phyloP scores from a whole-genome alignment of 441 rosid genomes.

The Bocquillonia castaneifolia region DNA sequence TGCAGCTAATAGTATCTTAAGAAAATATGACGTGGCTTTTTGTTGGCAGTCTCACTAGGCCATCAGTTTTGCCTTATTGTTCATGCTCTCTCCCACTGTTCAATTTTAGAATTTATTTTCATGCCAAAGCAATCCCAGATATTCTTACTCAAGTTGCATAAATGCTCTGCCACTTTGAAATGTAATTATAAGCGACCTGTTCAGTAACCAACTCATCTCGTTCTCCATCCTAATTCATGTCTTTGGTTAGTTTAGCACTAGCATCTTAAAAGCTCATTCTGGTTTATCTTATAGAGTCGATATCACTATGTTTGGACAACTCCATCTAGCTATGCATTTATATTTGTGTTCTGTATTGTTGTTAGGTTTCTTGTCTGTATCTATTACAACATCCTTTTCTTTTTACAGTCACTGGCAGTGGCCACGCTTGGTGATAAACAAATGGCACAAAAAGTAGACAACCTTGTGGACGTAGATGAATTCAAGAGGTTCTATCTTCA shows the following conservation, averaged over 20 bases:
- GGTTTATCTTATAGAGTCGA: not conserved
- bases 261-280: not conserved
- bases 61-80: too few relatives aligned
- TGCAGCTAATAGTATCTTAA: not conserved
- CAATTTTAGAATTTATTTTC: too few relatives aligned
- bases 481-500: slow-evolving; percentile 97
- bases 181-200: not conserved
- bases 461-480: slow-evolving; percentile 79
- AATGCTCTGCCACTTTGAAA: not conserved
- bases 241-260: slow-evolving; percentile 2
- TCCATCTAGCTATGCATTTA: not conserved
- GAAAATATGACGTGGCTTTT: not conserved
- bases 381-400: slow-evolving; percentile 17
- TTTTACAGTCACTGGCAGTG: slow-evolving; percentile 80
- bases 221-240: not conserved
- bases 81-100: too few relatives aligned
- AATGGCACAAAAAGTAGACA: slow-evolving; percentile 95
- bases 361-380: slow-evolving; percentile 12
- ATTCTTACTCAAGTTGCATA: not conserved
- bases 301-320: not conserved
- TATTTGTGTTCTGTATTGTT: slow-evolving; percentile 8
- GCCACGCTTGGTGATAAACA: slow-evolving; percentile 96
- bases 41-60: too few relatives aligned
- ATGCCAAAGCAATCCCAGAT: not conserved
- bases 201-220: not conserved